Base-by-base conservation (phyloP, 768 basidiomycete species). In the Podaxis sp. region DNA sequence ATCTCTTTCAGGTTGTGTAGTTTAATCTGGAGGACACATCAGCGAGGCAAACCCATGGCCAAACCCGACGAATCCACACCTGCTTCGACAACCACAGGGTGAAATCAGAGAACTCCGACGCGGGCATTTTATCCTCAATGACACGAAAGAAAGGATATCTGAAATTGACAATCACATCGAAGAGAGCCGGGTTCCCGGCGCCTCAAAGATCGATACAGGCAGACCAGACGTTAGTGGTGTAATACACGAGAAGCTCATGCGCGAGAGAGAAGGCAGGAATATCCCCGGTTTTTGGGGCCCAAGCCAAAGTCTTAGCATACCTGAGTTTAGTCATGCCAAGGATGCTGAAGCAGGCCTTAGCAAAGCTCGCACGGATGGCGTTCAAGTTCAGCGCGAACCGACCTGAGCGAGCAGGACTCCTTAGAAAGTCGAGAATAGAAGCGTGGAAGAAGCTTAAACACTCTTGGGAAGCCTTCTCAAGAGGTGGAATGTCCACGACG, bases 341-440 rank as follows among this genome's bases (percentile, higher is more conserved):
- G 11, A 52, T 51, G 0, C 18, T 11, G 16, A 59, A 53, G 23
- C 58, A 53, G 4, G 50, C 50, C 21, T 18, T 42, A 4, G 58
- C 58, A 14, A 59, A 52, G 28, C 36, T 18, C 27, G 58, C 28
- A 14, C 47, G 58, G 7, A 59, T 32, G 18, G 28, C 10, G 38
- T 42, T 10, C n/a, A 21, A 25, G n/a, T 52, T 18, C 2, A 53
- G n/a, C 3, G 58, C 14, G 18, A 59, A 59, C 5, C 14, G 23
- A 3, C 28, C 58, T 7, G 58, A 59, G 10, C 58, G 58, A 4
- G 21, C 5, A 21, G 57, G 57, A n/a, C 28, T 27, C 37, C 27
- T 50, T n/a, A 59, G 50, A 3, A 59, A 59, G 40, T 59, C 51
- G 25, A 35, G 4, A 42, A 59, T 53, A 5, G 58, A 59, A 2